A percentile compares a stretch with the other conserved stretches of the same genome.
Evolutionary conservation across 2,329 filamentous ascomycete species (phyloP).

Genomic region (Onygenales sp.): DNA sequence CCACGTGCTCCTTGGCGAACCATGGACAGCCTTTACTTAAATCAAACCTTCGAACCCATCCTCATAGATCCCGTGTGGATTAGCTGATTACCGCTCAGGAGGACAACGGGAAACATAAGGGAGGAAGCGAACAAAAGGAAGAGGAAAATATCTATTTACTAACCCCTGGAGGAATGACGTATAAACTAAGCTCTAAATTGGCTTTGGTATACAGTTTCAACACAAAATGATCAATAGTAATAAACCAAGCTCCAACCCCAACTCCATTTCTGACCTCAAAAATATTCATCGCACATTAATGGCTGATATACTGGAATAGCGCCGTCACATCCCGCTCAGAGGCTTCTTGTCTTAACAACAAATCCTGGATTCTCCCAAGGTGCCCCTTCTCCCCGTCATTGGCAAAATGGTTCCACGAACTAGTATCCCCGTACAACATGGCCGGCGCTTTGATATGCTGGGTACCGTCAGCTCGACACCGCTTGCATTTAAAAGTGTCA

Average conservation of each 20-base stretch:
- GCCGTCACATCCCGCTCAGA: conserved; percentile 74
- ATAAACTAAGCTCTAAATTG: neutral
- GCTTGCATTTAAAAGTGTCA: conserved; percentile 97
- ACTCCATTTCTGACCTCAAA: neutral
- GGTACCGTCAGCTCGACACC: conserved; percentile 77
- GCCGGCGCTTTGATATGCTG: conserved; percentile 86
- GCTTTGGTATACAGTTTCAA: neutral
- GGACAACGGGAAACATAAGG: too few relatives aligned
- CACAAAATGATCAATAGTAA: neutral
- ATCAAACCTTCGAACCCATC: too few relatives aligned
- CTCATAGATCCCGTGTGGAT: too few relatives aligned
- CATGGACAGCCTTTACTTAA: too few relatives aligned
- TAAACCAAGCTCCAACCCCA: neutral
- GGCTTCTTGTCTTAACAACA: conserved; percentile 78
- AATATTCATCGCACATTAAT: conserved; percentile 37
- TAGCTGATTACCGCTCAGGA: too few relatives aligned
- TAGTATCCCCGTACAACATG: conserved; percentile 95
- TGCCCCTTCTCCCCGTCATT: conserved; percentile 60
- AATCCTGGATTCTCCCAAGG: conserved; percentile 76
- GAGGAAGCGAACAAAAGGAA: too few relatives aligned
- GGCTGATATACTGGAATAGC: conserved; percentile 98
- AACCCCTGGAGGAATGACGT: too few relatives aligned
- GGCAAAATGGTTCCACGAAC: conserved; percentile 97
- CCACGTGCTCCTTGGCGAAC: too few relatives aligned
- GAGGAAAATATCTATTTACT: too few relatives aligned